Evolutionary conservation across 176 grass and related monocot species (phyloP).

Genomic region (Oryza meridionalis): DNA sequence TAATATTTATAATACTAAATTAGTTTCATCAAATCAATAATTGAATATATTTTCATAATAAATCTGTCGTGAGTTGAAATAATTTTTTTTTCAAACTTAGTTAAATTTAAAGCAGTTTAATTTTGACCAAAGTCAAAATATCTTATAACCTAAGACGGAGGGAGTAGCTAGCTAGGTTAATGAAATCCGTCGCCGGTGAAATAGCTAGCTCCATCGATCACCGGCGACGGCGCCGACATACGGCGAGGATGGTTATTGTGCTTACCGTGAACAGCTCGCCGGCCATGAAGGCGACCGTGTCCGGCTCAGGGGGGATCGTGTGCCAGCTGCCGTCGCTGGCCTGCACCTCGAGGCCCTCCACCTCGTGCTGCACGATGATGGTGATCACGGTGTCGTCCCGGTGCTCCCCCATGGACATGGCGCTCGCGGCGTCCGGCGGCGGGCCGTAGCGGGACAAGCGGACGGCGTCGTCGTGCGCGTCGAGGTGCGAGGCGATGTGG

Average conservation of each 20-base stretch:
- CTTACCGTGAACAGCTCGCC: conserved; percentile 5
- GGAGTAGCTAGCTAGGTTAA: too few species aligned
- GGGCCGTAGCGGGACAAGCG: background rate
- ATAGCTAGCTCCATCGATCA: background rate
- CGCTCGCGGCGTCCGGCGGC: background rate
- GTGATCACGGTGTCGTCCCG: conserved; percentile 1
- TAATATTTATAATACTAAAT: too few species aligned
- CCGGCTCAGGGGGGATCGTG: background rate
- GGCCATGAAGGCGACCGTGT: background rate
- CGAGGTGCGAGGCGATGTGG: background rate
- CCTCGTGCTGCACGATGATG: conserved; percentile 25
- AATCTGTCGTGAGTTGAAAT: too few species aligned
- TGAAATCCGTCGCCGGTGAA: too few species aligned
- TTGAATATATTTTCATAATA: too few species aligned
- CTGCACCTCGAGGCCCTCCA: conserved; percentile 32
- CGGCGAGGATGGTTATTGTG: background rate
- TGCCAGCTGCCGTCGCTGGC: background rate
- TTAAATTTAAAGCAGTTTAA: too few species aligned
- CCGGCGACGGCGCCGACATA: background rate
- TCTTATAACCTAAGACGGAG: too few species aligned
- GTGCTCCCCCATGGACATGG: background rate
- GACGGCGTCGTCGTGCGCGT: background rate
- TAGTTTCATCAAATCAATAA: too few species aligned
- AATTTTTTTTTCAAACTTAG: too few species aligned
- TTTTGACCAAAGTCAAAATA: too few species aligned